Evolutionary conservation across 2,329 filamentous ascomycete genomes (phyloP).

Genomic region (Penicillium sp.): DNA sequence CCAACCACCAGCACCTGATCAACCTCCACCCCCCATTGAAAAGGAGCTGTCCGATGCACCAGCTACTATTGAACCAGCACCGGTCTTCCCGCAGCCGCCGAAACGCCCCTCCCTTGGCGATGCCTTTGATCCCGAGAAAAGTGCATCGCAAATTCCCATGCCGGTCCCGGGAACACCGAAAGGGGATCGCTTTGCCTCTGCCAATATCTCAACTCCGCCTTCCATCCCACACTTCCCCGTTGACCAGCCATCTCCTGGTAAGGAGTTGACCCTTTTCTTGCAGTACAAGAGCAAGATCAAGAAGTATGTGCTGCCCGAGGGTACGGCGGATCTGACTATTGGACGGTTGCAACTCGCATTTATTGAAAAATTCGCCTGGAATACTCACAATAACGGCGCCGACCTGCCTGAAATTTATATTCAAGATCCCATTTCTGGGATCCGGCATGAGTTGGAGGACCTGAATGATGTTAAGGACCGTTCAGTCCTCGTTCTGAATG

Average conservation of each 20-base stretch:
- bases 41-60: constrained; percentile 44
- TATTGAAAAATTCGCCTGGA: constrained; percentile 99
- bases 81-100: constrained; percentile 56
- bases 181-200: constrained; percentile 27
- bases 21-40: constrained; percentile 44
- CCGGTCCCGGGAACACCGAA: constrained; percentile 38
- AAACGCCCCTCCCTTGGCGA: constrained; percentile 44
- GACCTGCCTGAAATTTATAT: constrained; percentile 98
- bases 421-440: constrained; percentile 91
- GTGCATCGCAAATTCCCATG: constrained; percentile 21
- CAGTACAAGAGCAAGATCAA: constrained; percentile 98
- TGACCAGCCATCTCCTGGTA: constrained; percentile 71
- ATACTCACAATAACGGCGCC: constrained; percentile 89
- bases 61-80: constrained; percentile 62
- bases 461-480: constrained; percentile 91
- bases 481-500: constrained; percentile 90
- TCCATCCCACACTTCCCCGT: constrained; percentile 63
- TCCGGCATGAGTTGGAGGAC: constrained; percentile 96
- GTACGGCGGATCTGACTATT: constrained; percentile 81
- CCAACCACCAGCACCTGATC: constrained; percentile 46
- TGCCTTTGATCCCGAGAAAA: constrained; percentile 45
- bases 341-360: constrained; percentile 91
- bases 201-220: constrained; percentile 42
- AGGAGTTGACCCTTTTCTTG: constrained; percentile 90
- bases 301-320: constrained; percentile 88